A percentile compares a stretch with the other conserved stretches of the same genome.
phyloP scores from a whole-genome alignment of 2,329 filamentous ascomycete species.

The Colletotrichum sansevieriae region DNA sequence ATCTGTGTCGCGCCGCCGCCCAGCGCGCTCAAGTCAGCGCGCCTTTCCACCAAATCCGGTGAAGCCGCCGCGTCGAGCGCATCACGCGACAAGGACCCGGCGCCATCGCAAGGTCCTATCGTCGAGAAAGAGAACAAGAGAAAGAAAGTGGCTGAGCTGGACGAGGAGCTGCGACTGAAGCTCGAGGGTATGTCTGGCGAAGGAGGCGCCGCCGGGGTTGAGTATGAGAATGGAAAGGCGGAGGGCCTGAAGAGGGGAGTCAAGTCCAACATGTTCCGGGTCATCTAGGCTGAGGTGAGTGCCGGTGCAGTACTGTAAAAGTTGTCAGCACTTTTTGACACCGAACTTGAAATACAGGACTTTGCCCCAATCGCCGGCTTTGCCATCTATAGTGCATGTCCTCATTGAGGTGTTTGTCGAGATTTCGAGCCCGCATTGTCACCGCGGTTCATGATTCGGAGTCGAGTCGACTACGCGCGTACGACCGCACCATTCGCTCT shows the following conservation, averaged over 20 bases:
- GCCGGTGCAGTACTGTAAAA: neutral
- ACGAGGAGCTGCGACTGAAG: conserved; percentile 75
- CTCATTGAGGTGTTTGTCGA: no score
- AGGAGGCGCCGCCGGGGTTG: conserved; percentile 77
- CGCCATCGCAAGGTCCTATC: neutral
- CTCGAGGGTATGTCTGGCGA: conserved; percentile 77
- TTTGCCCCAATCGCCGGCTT: no score
- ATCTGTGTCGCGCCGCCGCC: no score
- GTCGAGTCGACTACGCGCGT: no score
- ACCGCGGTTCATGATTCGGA: no score
- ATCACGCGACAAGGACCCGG: neutral
- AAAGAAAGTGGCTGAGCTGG: conserved; percentile 73
- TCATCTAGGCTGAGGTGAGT: conserved; percentile 60
- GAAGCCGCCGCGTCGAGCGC: neutral
- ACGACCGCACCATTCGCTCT: no score
- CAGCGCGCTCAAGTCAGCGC: conserved; percentile 1
- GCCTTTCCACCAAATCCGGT: neutral
- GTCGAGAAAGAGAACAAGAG: neutral
- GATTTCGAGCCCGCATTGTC: no score
- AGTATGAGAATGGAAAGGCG: conserved; percentile 81
- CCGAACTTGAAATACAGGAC: no score
- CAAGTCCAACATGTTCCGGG: conserved; percentile 82
- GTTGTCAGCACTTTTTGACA: no score
- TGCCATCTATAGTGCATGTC: no score
- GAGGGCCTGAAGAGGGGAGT: conserved; percentile 81